Evolutionary conservation across 1,284 basidiomycete species (phyloP).

Genomic region (Meira miltonrushii): DNA sequence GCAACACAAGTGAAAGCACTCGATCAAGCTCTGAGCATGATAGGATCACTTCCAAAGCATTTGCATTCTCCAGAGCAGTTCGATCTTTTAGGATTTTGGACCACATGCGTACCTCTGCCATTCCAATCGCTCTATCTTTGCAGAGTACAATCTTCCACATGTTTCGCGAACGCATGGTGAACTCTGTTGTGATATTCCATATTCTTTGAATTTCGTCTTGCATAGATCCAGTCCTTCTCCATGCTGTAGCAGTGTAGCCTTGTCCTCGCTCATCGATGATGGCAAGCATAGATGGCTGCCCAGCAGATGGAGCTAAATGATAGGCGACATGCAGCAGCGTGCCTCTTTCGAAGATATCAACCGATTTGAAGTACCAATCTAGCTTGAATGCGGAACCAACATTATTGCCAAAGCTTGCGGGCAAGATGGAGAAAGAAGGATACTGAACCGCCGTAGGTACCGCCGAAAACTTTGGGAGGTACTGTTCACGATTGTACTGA

Average conservation of each 20-base stretch:
- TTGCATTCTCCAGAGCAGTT: not conserved
- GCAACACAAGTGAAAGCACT: not conserved
- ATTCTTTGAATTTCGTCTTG: constrained; percentile 20
- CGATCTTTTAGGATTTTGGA: not conserved
- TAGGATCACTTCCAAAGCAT: not conserved
- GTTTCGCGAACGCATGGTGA: constrained; percentile 22
- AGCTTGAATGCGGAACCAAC: not conserved
- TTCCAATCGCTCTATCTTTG: constrained; percentile 13
- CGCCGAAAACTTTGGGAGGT: not conserved
- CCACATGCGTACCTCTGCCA: constrained; percentile 13
- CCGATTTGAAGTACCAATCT: not conserved
- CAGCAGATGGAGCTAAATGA: not conserved
- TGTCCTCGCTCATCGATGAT: constrained; percentile 33
- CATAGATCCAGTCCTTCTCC: constrained; percentile 1
- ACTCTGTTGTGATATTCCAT: constrained; percentile 23
- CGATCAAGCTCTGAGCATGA: not conserved
- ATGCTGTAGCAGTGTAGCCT: constrained; percentile 12
- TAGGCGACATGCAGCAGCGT: constrained; percentile 30
- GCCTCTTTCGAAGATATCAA: constrained; percentile 19
- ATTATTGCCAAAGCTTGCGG: not conserved
- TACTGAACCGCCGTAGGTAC: constrained; percentile 14
- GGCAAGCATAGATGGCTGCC: constrained; percentile 21
- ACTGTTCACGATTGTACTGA: not conserved
- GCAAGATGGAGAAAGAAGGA: constrained; percentile 22
- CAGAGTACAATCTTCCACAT: constrained; percentile 31